Evolutionary conservation across 352 stramenopile species (phyloP).

Genomic region (Phytophthora cactorum): DNA sequence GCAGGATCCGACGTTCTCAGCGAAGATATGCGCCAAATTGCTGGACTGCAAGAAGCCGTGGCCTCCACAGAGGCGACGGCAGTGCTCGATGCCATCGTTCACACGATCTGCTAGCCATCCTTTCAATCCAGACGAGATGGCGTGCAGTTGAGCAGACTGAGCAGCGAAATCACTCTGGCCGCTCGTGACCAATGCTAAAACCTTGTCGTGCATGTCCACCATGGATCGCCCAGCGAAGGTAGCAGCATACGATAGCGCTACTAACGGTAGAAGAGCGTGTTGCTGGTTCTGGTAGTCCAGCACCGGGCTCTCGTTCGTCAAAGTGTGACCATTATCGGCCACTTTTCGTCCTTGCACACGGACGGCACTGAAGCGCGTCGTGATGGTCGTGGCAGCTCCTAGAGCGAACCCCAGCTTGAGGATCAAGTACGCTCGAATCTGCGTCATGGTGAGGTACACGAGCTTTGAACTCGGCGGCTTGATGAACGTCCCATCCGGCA

Average conservation of each 20-base stretch:
- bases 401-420: neutral
- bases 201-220: neutral
- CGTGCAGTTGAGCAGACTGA: constrained; percentile 54
- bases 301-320: constrained; percentile 50
- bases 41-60: constrained; percentile 29
- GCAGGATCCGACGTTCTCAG: neutral
- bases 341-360: neutral
- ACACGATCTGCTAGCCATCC: constrained; percentile 47
- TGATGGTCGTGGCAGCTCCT: neutral
- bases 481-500: constrained; percentile 61
- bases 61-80: constrained; percentile 47
- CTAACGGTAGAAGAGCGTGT: constrained; percentile 41
- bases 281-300: constrained; percentile 65
- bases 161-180: constrained; percentile 37
- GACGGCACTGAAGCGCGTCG: constrained; percentile 1
- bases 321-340: neutral
- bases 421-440: constrained; percentile 38
- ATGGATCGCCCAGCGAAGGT: neutral
- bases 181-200: constrained; percentile 14
- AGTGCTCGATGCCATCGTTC: constrained; percentile 47
- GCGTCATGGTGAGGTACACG: constrained; percentile 63
- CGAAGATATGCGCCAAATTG: constrained; percentile 11
- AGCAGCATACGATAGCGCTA: neutral
- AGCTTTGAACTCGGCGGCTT: constrained; percentile 71
- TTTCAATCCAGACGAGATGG: constrained; percentile 55